These are phyloP conservation scores for Vaccinium macrocarpon DNA, from an alignment of 148 eudicot species.

Conservation along the genomic window DNA sequence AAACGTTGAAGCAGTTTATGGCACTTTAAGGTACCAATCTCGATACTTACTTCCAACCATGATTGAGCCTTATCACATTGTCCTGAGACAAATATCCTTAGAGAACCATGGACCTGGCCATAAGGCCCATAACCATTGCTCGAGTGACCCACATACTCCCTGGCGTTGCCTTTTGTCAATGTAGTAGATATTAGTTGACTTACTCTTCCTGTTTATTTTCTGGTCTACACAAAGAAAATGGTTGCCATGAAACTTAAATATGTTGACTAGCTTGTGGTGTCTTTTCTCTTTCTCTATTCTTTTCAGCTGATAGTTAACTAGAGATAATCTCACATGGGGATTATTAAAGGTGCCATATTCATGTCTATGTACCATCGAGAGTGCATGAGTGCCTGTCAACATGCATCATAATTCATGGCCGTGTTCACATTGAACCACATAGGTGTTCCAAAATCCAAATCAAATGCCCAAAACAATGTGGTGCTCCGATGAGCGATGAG, in stretches of 20 bases:
- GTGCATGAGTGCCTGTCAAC: neutral
- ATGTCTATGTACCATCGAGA: neutral
- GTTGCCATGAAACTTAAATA: conserved; percentile 16
- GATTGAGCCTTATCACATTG: neutral
- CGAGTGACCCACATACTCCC: conserved; percentile 13
- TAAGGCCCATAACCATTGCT: neutral
- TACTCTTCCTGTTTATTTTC: conserved; percentile 15
- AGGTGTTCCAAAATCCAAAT: neutral
- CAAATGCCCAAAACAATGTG: neutral
- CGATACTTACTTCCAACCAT: neutral
- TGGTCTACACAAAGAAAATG: conserved; percentile 22
- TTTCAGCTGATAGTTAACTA: neutral
- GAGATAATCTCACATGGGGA: neutral
- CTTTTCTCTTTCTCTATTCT: neutral
- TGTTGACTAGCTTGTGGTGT: conserved; percentile 12
- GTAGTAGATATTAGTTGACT: conserved; percentile 31
- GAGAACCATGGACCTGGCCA: neutral
- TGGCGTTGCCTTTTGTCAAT: conserved; percentile 26
- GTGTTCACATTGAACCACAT: neutral
- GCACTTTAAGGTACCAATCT: conserved; percentile 5
- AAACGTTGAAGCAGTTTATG: conserved; percentile 58
- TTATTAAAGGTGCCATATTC: neutral
- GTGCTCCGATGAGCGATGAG: neutral
- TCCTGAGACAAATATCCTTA: neutral
- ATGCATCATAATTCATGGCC: neutral